A percentile compares a stretch with the other conserved stretches of the same genome.
Conservation (phyloP, 495 filamentous ascomycete genomes). For the Penicillium chermesinum region DNA sequence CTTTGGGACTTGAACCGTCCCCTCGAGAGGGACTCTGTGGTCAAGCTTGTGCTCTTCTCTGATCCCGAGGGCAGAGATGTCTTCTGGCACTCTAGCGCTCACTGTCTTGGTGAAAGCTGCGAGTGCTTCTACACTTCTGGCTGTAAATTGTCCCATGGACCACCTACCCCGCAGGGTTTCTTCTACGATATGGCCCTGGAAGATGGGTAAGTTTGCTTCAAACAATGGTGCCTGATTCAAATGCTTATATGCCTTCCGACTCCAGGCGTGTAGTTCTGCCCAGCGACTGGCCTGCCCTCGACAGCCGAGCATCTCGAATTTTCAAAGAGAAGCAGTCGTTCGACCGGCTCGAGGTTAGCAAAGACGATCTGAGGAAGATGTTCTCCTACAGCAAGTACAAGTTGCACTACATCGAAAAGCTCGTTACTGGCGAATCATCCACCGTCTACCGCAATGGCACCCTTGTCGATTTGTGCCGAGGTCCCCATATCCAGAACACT, state of each 20-base stretch:
- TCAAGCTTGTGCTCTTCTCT: slow-evolving; percentile 80
- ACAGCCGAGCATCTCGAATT: slow-evolving; percentile 65
- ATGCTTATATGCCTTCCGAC: slow-evolving; percentile 5
- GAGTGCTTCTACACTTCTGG: slow-evolving; percentile 69
- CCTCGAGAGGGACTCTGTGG: slow-evolving; percentile 66
- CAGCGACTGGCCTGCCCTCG: slow-evolving; percentile 74
- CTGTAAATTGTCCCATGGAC: slow-evolving; percentile 87
- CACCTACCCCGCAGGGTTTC: slow-evolving; percentile 89
- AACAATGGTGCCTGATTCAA: not conserved
- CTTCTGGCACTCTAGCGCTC: slow-evolving; percentile 91
- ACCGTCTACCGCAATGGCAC: slow-evolving; percentile 89
- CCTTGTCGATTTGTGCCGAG: slow-evolving; percentile 75
- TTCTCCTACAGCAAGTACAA: slow-evolving; percentile 96
- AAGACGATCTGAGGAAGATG: slow-evolving; percentile 90
- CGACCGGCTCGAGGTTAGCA: slow-evolving; percentile 80
- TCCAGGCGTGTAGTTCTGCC: slow-evolving; percentile 59
- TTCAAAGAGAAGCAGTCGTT: slow-evolving; percentile 97
- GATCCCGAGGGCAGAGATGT: slow-evolving; percentile 77
- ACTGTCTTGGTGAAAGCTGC: slow-evolving; percentile 87
- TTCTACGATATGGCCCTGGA: slow-evolving; percentile 96
- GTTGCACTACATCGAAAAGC: slow-evolving; percentile 89
- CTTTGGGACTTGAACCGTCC: slow-evolving; percentile 92
- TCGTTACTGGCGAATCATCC: slow-evolving; percentile 84
- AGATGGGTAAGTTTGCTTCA: slow-evolving; percentile 43
- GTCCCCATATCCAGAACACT: slow-evolving; percentile 86